Evolutionary conservation across 2,329 filamentous ascomycete genomes (phyloP).

Genomic region (Epichloe scottii): DNA sequence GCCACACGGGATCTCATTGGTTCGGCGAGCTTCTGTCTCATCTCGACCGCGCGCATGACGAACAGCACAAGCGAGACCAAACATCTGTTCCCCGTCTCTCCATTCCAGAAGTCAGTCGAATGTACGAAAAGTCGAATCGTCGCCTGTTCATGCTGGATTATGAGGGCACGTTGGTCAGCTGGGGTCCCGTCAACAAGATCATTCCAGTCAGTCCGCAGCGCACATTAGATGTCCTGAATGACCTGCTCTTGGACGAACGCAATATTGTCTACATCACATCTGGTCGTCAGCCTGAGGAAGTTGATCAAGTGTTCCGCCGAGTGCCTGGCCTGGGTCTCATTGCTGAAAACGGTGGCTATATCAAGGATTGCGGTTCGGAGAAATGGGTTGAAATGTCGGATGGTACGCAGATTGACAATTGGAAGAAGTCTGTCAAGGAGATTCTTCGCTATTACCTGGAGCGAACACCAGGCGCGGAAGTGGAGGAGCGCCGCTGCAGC

Average conservation of each 20-base stretch:
- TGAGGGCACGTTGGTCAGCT: constrained; percentile 81
- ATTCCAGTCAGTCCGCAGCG: constrained; percentile 75
- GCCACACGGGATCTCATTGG: constrained; percentile 80
- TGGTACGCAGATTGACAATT: constrained; percentile 52
- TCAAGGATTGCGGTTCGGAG: constrained; percentile 55
- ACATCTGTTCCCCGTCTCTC: constrained; percentile 79
- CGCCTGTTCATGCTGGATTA: constrained; percentile 87
- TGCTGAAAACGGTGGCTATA: constrained; percentile 87
- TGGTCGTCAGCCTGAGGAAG: constrained; percentile 71
- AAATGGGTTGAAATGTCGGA: constrained; percentile 73
- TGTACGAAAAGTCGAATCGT: constrained; percentile 53
- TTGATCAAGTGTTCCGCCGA: constrained; percentile 73
- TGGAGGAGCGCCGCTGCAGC: constrained; percentile 87
- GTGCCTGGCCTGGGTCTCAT: constrained; percentile 80
- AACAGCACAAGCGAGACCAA: constrained; percentile 75
- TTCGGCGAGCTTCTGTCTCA: constrained; percentile 61
- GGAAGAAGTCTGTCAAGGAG: constrained; percentile 72
- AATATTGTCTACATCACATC: constrained; percentile 95
- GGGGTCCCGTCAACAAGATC: constrained; percentile 72
- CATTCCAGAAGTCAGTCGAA: constrained; percentile 46
- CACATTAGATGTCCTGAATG: constrained; percentile 70
- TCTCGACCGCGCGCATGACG: constrained; percentile 64
- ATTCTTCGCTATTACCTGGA: constrained; percentile 86
- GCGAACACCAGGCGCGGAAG: constrained; percentile 73
- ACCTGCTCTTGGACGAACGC: constrained; percentile 63